phyloP scores from a whole-genome alignment of 1,284 basidiomycete species.

The Ganoderma lingzhi region DNA sequence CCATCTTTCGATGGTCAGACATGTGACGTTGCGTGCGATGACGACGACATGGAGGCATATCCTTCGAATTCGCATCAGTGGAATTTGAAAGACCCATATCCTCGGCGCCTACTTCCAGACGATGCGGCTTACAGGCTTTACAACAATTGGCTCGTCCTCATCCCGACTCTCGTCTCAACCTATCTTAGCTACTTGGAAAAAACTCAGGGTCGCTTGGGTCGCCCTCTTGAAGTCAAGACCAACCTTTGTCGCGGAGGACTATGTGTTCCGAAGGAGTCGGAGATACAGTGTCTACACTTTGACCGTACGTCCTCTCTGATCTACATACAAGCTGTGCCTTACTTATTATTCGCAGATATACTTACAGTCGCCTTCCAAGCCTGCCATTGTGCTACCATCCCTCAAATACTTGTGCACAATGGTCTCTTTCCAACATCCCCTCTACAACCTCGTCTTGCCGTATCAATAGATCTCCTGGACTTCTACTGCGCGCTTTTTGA shows the following conservation, averaged over 20 bases:
- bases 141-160: not conserved
- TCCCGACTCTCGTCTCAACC: not conserved
- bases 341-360: too few relatives aligned
- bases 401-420: constrained; percentile 14
- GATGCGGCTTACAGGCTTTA: not conserved
- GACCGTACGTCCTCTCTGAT: not conserved
- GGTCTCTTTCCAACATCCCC: constrained; percentile 26
- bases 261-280: not conserved
- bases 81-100: not conserved
- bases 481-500: constrained; percentile 38
- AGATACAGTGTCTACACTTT: not conserved
- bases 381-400: constrained; percentile 11
- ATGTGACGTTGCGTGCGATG: too few relatives aligned
- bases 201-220: not conserved
- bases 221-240: not conserved
- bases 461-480: constrained; percentile 33
- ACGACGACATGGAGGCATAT: too few relatives aligned
- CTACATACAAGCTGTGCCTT: too few relatives aligned
- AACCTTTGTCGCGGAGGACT: not conserved
- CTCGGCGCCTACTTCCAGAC: not conserved
- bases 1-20: too few relatives aligned
- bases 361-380: not conserved
- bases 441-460: constrained; percentile 21
- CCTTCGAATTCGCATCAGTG: too few relatives aligned
- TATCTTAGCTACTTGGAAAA: not conserved